phyloP scores from a whole-genome alignment of 139 green algal genomes.

The Haematococcus lacustris region DNA sequence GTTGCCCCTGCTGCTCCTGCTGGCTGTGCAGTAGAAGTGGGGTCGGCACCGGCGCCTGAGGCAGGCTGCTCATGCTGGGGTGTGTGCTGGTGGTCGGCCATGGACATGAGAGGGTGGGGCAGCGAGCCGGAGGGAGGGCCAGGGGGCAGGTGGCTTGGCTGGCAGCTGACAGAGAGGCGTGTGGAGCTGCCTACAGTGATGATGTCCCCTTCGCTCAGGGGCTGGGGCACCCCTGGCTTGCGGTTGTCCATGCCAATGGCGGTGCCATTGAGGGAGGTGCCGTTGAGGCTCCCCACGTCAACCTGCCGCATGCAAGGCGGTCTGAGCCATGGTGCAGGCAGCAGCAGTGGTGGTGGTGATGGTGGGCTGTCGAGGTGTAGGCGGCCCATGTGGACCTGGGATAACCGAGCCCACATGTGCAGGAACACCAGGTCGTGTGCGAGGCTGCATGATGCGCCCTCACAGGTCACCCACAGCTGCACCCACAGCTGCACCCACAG shows the following conservation, averaged over 20 bases:
- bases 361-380: too few species aligned
- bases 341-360: too few species aligned
- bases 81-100: background rate
- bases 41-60: background rate
- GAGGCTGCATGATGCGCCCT: too few species aligned
- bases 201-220: slow-evolving; percentile 17
- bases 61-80: background rate
- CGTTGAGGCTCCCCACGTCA: slow-evolving; percentile 70
- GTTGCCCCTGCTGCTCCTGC: background rate
- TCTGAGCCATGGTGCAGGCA: too few species aligned
- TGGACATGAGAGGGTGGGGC: background rate
- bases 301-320: too few species aligned
- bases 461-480: too few species aligned
- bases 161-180: background rate
- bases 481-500: too few species aligned
- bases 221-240: slow-evolving; percentile 18
- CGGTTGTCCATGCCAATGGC: slow-evolving; percentile 49
- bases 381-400: too few species aligned
- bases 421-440: too few species aligned
- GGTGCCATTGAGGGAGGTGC: slow-evolving; percentile 55
- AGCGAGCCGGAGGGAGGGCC: too few species aligned
- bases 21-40: background rate
- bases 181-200: slow-evolving; percentile 29
- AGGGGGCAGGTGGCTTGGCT: background rate
- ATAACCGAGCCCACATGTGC: too few species aligned